These are phyloP conservation scores for Aspergillaceae sp. DNA, from an alignment of 2,329 filamentous ascomycete species.

Conservation along the genomic window DNA sequence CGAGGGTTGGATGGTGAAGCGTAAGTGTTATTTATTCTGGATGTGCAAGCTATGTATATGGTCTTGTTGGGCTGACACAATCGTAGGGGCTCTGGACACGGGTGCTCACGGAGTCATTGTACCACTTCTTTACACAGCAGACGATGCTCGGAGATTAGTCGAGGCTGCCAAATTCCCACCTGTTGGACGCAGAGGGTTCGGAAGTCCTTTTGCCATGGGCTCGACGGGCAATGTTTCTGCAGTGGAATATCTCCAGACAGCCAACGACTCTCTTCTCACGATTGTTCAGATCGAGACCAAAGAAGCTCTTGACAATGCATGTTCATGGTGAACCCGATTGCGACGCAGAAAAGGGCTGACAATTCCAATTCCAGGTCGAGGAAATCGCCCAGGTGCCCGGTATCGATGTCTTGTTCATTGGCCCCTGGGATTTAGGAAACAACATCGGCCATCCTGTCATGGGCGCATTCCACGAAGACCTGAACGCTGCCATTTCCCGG, in stretches of 20 bases:
- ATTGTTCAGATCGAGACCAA: conserved; percentile 40
- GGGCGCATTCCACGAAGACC: conserved; percentile 40
- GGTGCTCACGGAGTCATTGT: conserved; percentile 53
- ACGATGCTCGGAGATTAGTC: conserved; percentile 46
- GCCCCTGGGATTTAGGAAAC: conserved; percentile 50
- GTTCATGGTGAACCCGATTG: neutral
- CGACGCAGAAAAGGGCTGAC: neutral
- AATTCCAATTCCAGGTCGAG: conserved; percentile 24
- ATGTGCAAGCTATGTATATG: too few species aligned
- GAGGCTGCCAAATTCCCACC: conserved; percentile 50
- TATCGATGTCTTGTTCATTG: conserved; percentile 46
- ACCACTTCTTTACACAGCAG: conserved; percentile 44
- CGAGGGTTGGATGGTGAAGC: conserved; percentile 55
- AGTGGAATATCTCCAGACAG: conserved; percentile 45
- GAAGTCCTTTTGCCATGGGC: conserved; percentile 46
- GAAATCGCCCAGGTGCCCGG: conserved; percentile 47
- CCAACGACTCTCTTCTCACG: conserved; percentile 46
- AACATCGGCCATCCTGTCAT: conserved; percentile 48
- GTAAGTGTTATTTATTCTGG: conserved; percentile 18
- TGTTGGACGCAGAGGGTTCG: conserved; percentile 46
- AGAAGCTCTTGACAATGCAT: conserved; percentile 30
- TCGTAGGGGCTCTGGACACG: conserved; percentile 46
- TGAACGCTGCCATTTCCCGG: conserved; percentile 44
- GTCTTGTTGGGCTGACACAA: neutral
- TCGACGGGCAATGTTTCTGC: conserved; percentile 30